These are phyloP conservation scores for Coffea humblotiana DNA, from an alignment of 305 asterid species.

Conservation along the genomic window DNA sequence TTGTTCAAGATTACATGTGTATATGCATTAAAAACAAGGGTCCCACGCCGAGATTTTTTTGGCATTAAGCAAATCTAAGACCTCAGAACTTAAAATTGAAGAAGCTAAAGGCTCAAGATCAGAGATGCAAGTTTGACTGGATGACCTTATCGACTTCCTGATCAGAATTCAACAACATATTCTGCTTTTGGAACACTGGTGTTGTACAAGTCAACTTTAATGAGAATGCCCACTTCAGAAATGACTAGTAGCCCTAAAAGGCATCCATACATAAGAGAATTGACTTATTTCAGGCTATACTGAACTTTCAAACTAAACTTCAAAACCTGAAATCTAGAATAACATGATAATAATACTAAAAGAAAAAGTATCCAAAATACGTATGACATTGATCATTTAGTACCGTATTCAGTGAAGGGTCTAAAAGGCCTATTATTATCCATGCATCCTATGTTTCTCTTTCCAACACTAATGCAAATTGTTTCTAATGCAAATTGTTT, in stretches of 20 bases:
- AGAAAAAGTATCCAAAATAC: neutral
- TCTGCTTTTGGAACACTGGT: neutral
- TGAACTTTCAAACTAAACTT: neutral
- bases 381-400: no score
- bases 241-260: neutral
- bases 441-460: neutral
- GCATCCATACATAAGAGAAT: neutral
- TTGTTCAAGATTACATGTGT: neutral
- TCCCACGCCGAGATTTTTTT: neutral
- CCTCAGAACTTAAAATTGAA: neutral
- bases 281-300: neutral
- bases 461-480: neutral
- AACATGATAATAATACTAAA: no score
- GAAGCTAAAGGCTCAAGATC: neutral
- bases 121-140: neutral
- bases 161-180: neutral
- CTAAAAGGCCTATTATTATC: neutral
- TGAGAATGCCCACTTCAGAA: neutral
- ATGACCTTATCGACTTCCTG: neutral
- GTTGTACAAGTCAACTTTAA: neutral
- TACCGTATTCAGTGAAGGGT: no score
- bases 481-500: neutral
- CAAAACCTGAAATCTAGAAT: neutral
- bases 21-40: neutral
- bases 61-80: neutral